Conservation (phyloP, 768 basidiomycete species). For the Pleurotus pulmonarius region DNA sequence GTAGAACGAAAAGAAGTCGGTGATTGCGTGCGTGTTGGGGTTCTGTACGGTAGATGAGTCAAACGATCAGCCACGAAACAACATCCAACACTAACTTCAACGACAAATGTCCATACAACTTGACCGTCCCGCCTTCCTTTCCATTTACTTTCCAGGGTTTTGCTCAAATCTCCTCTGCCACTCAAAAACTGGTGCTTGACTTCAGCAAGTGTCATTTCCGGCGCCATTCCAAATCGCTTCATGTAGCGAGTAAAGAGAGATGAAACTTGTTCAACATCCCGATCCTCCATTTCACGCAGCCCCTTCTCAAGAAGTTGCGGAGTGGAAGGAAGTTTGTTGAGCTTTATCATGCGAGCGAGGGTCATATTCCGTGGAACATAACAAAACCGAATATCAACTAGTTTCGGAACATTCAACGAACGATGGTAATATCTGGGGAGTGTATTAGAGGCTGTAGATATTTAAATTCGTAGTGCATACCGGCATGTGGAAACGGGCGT, state of each 20-base stretch:
- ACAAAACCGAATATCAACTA: slow-evolving; percentile 89
- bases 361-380: slow-evolving; percentile 84
- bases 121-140: slow-evolving; percentile 54
- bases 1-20: slow-evolving; percentile 97
- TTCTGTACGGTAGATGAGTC: slow-evolving; percentile 46
- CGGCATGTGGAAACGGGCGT: slow-evolving; percentile 88
- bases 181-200: slow-evolving; percentile 84
- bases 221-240: slow-evolving; percentile 81
- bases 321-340: slow-evolving; percentile 60
- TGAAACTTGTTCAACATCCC: slow-evolving; percentile 68
- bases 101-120: slow-evolving; percentile 95
- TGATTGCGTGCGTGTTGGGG: slow-evolving; percentile 76
- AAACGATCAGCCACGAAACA: neutral
- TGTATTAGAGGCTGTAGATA: slow-evolving; percentile 8
- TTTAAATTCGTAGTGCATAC: slow-evolving; percentile 31
- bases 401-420: slow-evolving; percentile 85
- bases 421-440: slow-evolving; percentile 82
- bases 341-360: slow-evolving; percentile 82
- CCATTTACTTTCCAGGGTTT: slow-evolving; percentile 47
- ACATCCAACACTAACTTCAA: slow-evolving; percentile 59
- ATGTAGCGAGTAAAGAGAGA: slow-evolving; percentile 76
- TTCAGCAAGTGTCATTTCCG: slow-evolving; percentile 73
- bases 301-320: slow-evolving; percentile 38
- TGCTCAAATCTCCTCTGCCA: slow-evolving; percentile 63
- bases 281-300: slow-evolving; percentile 84